Base-by-base conservation (phyloP, 2,329 filamentous ascomycete species). In the Aspergillus uvarum region DNA sequence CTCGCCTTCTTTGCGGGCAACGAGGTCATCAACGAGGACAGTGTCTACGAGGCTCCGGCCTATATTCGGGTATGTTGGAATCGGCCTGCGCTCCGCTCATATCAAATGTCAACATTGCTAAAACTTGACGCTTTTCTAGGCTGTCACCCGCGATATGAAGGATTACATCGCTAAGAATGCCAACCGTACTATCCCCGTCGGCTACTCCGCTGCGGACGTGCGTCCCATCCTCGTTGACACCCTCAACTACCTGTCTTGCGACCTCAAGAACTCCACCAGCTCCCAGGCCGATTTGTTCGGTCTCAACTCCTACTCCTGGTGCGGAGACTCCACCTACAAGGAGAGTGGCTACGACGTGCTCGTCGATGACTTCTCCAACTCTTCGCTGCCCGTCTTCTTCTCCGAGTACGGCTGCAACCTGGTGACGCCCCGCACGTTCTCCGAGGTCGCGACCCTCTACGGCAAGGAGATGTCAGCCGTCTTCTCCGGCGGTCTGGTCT, bases 231-330 rank as follows among this genome's bases (percentile, higher is more conserved):
- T 88, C 31, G 72, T 82, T 62, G 85, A 87, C 63, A 86, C 84
- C 8, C 84, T 82, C 78, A 79, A 82, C 61, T 89, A 88, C 74
- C 77, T 88, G 66, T 81, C 85, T 63, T 89, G 86, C 75, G 75
- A 80, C 42, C 74, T 81, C 44, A 70, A 76, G 56, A 78, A 81
- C 62, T 68, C 76, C 24, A 81, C 85, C 61, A 73, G 71, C 59
- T 85, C 84, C 19, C 79, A 80, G 32, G 82, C 84, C 29, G 86
- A 88, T 71, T 87, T 89, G 76, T 87, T 88, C 67, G 86, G 86
- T 47, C 77, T 88, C 59, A 89, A 89, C 78, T 86, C 83, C 10
- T 89, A 89, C 78, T 86, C 84, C n/a, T 89, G 86, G 86, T 88
- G 86, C 67, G 86, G 86, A 59, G 76, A 82, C 49, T 81, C 84